A percentile compares a stretch with the other conserved stretches of the same genome.
These are phyloP conservation scores for Pleurotus djamor DNA, from an alignment of 768 basidiomycete species.

Conservation along the genomic window DNA sequence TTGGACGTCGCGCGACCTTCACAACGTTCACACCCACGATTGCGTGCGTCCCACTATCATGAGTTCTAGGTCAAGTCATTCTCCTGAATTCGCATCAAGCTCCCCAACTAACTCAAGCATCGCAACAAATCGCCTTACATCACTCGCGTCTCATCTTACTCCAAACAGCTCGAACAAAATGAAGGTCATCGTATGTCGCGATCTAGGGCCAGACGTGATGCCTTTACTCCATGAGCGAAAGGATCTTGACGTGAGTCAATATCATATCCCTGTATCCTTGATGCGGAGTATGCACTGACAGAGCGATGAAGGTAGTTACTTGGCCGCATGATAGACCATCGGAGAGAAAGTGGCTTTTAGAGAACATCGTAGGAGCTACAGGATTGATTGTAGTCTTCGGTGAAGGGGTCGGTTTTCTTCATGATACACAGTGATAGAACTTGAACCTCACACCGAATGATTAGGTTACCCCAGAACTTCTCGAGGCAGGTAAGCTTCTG, in stretches of 20 bases:
- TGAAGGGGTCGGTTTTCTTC: conserved; percentile 46
- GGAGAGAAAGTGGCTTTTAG: conserved; percentile 68
- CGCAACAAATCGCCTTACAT: background rate
- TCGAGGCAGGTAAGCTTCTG: conserved; percentile 47
- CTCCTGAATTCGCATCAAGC: background rate
- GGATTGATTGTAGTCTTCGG: conserved; percentile 66
- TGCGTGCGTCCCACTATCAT: background rate
- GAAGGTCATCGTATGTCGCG: conserved; percentile 57
- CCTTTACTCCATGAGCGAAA: conserved; percentile 42
- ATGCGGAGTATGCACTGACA: background rate
- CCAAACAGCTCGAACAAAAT: background rate
- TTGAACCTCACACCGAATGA: conserved; percentile 10
- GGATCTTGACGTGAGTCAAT: conserved; percentile 49
- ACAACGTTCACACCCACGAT: no score
- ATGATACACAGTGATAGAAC: background rate
- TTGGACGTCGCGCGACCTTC: no score
- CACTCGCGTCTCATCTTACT: background rate
- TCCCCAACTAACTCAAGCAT: background rate
- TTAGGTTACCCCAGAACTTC: conserved; percentile 72
- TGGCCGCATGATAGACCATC: conserved; percentile 55
- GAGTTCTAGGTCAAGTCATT: background rate
- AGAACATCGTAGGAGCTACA: conserved; percentile 63
- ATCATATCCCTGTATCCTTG: background rate
- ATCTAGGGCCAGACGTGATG: conserved; percentile 67
- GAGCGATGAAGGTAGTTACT: conserved; percentile 29